Evolutionary conservation across 768 basidiomycete species (phyloP), one percentile per base, ranked within the genome.

Genomic region (Daedaleopsis nitida): DNA sequence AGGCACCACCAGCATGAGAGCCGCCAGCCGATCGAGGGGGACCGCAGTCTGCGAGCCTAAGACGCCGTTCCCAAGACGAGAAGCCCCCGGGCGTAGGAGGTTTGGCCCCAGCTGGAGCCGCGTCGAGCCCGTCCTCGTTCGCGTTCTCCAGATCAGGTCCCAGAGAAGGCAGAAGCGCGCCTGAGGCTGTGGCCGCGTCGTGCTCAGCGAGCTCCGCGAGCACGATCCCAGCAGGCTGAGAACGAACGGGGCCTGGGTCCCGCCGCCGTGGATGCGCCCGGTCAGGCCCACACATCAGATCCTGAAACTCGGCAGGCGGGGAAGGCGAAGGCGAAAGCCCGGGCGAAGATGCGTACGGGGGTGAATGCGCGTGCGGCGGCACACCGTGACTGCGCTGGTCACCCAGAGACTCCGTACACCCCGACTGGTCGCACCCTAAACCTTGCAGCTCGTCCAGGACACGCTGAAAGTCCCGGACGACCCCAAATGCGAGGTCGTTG

Each of bases 381-480:
- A 42, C 39, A 42, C 11, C 11, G 39, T 42, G 3, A n/a, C n/a
- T n/a, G n/a, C n/a, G n/a, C n/a, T n/a, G n/a, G 39, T 11, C 39
- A 17, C 39, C 17, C 39, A 42, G 39, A 42, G 39, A 56, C 47
- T 49, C 47, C 47, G 47, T 49, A 10, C 47, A 49, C 47, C 23
- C 21, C 49, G 55, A 38, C 16, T 13, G n/a, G 21, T 38, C 49
- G 55, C 19, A 39, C 49, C 51, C 59, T 17, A 56, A 56, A 52
- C 62, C 65, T 55, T 62, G 62, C 47, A 65, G 60, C 51, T 63
- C 59, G 47, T 55, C 39, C 16, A 61, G 53, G 19, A 66, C 65
- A 24, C 58, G 55, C 54, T 55, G 60, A 42, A 64, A 66, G 51
- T 59, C 53, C 52, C 57, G 66, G 51, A 67, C 47, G 55, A 64